phyloP scores from a whole-genome alignment of 352 stramenopile species.

The Phytophthora fragariae region DNA sequence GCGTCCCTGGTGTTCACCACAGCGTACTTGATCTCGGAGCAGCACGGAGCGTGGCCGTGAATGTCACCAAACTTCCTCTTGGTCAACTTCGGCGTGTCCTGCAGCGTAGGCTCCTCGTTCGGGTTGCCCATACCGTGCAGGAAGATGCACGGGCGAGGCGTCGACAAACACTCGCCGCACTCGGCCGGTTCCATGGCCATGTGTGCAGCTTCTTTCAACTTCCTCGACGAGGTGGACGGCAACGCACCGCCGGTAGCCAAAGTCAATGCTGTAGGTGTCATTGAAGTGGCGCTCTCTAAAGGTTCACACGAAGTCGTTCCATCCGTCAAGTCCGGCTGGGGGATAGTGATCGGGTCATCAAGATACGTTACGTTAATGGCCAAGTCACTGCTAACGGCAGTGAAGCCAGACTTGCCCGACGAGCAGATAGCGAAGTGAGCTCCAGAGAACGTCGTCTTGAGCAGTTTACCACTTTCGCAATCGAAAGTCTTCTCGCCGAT shows the following conservation, averaged over 20 bases:
- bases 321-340: too few species aligned
- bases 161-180: constrained; percentile 23
- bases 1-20: constrained; percentile 51
- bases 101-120: constrained; percentile 13
- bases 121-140: constrained; percentile 33
- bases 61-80: constrained; percentile 30
- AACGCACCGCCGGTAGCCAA: constrained; percentile 22
- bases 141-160: constrained; percentile 40
- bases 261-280: neutral
- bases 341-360: too few species aligned
- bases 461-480: too few species aligned
- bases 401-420: too few species aligned
- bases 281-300: too few species aligned
- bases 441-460: too few species aligned
- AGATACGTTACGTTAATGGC: too few species aligned
- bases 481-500: too few species aligned
- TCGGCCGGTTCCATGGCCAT: constrained; percentile 15
- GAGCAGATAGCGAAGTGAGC: too few species aligned
- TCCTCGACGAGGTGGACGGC: constrained; percentile 18
- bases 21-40: constrained; percentile 49
- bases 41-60: constrained; percentile 36
- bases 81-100: constrained; percentile 24
- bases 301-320: too few species aligned
- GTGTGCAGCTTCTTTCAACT: constrained; percentile 14
- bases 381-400: too few species aligned